These are phyloP conservation scores for Ophiostoma quercus DNA, from an alignment of 2,329 filamentous ascomycete species.

Conservation along the genomic window DNA sequence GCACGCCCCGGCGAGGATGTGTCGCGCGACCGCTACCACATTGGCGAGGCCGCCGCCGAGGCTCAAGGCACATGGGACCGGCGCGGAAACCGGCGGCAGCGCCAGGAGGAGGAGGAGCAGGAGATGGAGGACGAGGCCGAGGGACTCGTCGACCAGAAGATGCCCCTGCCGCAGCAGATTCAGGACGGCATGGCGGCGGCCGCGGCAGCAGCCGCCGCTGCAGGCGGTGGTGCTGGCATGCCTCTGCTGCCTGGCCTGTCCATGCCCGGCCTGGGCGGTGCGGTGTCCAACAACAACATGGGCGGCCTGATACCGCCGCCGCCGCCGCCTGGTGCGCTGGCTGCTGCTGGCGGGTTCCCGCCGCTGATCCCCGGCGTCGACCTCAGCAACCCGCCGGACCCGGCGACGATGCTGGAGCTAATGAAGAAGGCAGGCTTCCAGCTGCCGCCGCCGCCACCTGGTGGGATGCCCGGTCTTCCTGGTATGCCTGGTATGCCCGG, in stretches of 20 bases:
- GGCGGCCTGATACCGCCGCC: conserved; percentile 43
- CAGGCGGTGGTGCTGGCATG: conserved; percentile 26
- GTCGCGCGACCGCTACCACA: conserved; percentile 88
- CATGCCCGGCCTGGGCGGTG: conserved; percentile 48
- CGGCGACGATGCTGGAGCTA: conserved; percentile 57
- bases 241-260: conserved; percentile 58
- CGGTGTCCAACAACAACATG: conserved; percentile 29
- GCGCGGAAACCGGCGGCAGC: conserved; percentile 68
- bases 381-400: conserved; percentile 55
- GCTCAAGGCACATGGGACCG: conserved; percentile 92
- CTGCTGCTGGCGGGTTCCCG: conserved; percentile 30
- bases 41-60: conserved; percentile 88
- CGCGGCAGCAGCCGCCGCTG: conserved; percentile 3
- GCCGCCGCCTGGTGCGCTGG: conserved; percentile 45
- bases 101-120: conserved; percentile 88
- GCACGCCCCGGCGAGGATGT: conserved; percentile 78
- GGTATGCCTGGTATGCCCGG: not conserved
- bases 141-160: conserved; percentile 85
- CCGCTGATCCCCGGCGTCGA: conserved; percentile 52
- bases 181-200: conserved; percentile 8
- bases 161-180: conserved; percentile 42
- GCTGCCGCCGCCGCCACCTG: conserved; percentile 47
- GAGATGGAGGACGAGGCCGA: conserved; percentile 91
- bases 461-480: not conserved
- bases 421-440: conserved; percentile 61